These are phyloP conservation scores for Citrus inodora DNA, from an alignment of 345 rosid genomes.

Conservation along the genomic window DNA sequence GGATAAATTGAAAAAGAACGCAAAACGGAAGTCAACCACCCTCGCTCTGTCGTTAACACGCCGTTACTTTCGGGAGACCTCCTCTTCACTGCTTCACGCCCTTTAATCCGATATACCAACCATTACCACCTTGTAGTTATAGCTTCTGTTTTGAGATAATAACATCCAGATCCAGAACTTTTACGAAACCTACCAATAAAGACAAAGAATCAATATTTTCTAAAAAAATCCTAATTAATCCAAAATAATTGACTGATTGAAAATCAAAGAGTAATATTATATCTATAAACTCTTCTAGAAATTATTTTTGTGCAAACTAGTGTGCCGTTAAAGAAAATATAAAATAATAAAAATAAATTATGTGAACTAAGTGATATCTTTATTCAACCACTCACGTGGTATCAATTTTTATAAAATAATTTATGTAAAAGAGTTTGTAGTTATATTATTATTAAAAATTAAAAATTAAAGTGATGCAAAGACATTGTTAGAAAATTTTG, in stretches of 20 bases:
- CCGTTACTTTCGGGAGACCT: constrained; percentile 15
- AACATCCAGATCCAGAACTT: neutral
- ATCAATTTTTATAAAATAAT: too few species aligned
- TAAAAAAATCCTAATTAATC: too few species aligned
- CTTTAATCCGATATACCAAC: neutral
- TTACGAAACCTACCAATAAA: neutral
- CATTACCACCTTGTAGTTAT: neutral
- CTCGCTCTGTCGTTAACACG: constrained; percentile 12
- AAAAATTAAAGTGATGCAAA: too few species aligned
- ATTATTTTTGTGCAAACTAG: too few species aligned
- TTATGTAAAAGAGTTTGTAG: too few species aligned
- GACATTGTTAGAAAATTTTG: too few species aligned
- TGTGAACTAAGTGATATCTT: fast-evolving
- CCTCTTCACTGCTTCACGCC: too few species aligned
- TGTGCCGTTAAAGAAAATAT: fast-evolving
- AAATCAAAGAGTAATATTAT: too few species aligned
- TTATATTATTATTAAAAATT: too few species aligned
- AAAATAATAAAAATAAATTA: too few species aligned
- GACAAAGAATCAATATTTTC: neutral
- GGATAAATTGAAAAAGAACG: neutral
- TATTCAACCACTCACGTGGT: too few species aligned
- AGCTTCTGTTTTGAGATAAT: neutral
- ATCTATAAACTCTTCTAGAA: fast-evolving
- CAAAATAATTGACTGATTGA: too few species aligned
- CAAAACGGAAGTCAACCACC: constrained; percentile 21